Percentiles rank a stretch among this genome's conserved stretches.
phyloP scores from a whole-genome alignment of 2,329 filamentous ascomycete species.

The Microthyrium microscopicum region DNA sequence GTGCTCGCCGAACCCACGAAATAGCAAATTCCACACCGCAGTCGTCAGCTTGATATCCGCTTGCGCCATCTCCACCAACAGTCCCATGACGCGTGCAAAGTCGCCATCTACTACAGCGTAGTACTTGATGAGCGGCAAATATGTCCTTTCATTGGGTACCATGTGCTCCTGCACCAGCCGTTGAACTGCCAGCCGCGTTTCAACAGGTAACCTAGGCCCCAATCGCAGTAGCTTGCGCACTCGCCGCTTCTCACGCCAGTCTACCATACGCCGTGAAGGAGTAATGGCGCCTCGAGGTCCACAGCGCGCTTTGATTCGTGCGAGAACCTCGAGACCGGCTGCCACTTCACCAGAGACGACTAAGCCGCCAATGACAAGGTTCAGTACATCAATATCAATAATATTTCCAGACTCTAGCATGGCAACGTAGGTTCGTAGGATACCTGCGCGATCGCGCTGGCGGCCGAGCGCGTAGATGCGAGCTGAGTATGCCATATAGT shows the following conservation, averaged over 20 bases:
- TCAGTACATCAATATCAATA: constrained; percentile 73
- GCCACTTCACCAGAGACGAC: constrained; percentile 58
- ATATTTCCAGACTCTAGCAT: constrained; percentile 77
- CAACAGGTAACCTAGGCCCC: constrained; percentile 25
- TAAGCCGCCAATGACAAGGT: constrained; percentile 68
- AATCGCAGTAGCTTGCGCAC: constrained; percentile 29
- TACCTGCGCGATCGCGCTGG: constrained; percentile 51
- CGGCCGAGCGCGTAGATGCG: constrained; percentile 75
- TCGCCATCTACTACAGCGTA: constrained; percentile 54
- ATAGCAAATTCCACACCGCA: constrained; percentile 61
- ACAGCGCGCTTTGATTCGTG: constrained; percentile 59
- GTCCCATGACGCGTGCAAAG: constrained; percentile 50
- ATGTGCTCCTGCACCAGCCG: constrained; percentile 34
- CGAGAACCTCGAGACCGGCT: constrained; percentile 66
- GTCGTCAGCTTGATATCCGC: constrained; percentile 54
- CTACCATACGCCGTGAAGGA: not conserved
- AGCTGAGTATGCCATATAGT: constrained; percentile 62
- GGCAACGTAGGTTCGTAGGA: constrained; percentile 62
- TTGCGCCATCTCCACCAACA: constrained; percentile 65
- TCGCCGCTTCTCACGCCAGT: constrained; percentile 4
- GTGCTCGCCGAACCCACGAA: constrained; percentile 65
- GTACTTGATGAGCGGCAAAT: constrained; percentile 61
- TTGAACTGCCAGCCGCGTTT: constrained; percentile 20
- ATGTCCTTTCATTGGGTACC: constrained; percentile 62
- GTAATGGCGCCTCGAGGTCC: constrained; percentile 17